Conservation (phyloP, 805 yeast genomes). For the Saturnispora zaruensis region DNA sequence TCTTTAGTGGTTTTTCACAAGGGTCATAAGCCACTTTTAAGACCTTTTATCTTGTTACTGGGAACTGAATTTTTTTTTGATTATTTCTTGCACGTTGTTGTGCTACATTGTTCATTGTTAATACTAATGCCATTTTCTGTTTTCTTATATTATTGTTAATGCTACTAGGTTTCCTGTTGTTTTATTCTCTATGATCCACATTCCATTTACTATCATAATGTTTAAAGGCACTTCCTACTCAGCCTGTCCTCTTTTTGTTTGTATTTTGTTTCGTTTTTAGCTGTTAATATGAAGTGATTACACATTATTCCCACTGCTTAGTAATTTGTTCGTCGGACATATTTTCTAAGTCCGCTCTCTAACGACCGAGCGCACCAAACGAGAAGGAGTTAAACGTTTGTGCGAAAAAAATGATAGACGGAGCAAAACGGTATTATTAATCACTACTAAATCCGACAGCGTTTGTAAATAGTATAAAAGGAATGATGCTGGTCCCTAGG, state of each 20-base stretch:
- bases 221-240: background rate
- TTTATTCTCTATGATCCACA: background rate
- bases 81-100: background rate
- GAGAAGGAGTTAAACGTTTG: background rate
- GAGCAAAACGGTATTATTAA: background rate
- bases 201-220: background rate
- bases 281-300: background rate
- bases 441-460: background rate
- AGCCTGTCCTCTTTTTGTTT: background rate
- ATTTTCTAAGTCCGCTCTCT: background rate
- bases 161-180: background rate
- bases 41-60: background rate
- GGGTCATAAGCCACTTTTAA: constrained; percentile 27
- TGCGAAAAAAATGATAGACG: background rate
- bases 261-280: background rate
- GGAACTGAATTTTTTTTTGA: background rate
- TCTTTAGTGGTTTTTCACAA: constrained; percentile 39
- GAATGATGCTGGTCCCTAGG: background rate
- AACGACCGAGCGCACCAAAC: background rate
- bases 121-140: background rate
- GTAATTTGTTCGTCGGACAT: background rate
- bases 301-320: background rate
- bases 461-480: background rate
- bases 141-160: background rate
- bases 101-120: background rate